Conservation (phyloP, 2,329 filamentous ascomycete genomes). For the Salinomyces thailandicus region DNA sequence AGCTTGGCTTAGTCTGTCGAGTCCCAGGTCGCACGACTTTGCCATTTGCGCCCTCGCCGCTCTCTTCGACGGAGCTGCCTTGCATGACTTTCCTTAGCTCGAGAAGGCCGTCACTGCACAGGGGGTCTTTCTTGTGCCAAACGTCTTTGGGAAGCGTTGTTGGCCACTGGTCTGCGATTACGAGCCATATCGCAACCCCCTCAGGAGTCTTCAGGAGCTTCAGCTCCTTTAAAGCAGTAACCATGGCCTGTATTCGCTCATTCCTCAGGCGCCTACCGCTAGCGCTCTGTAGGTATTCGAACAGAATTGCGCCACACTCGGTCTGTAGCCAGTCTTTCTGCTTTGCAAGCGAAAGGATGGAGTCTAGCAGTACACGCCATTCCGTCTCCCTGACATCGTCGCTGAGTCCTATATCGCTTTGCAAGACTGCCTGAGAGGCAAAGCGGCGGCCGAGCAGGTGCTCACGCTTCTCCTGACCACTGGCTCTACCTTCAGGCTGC, state of each 20-base stretch:
- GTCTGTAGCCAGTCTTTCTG: slow-evolving; percentile 84
- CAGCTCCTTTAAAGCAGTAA: slow-evolving; percentile 25
- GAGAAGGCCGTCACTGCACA: slow-evolving; percentile 57
- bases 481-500: slow-evolving; percentile 40
- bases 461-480: slow-evolving; percentile 71
- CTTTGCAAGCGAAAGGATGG: slow-evolving; percentile 62
- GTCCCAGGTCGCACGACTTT: slow-evolving; percentile 52
- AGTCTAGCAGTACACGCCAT: slow-evolving; percentile 59
- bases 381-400: slow-evolving; percentile 41
- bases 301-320: slow-evolving; percentile 75
- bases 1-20: slow-evolving; percentile 58
- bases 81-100: slow-evolving; percentile 68
- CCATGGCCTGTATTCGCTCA: slow-evolving; percentile 13
- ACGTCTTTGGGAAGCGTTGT: slow-evolving; percentile 55
- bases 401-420: slow-evolving; percentile 61
- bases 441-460: slow-evolving; percentile 78
- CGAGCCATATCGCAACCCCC: slow-evolving; percentile 80
- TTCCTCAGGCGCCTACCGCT: slow-evolving; percentile 9
- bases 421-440: slow-evolving; percentile 74
- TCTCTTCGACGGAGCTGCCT: slow-evolving; percentile 51
- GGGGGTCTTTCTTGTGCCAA: slow-evolving; percentile 63
- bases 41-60: slow-evolving; percentile 27
- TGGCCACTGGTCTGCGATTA: slow-evolving; percentile 54
- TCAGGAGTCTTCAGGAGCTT: slow-evolving; percentile 73
- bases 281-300: slow-evolving; percentile 49